A percentile compares a stretch with the other conserved stretches of the same genome.
phyloP scores from a whole-genome alignment of 2,329 filamentous ascomycete genomes.

The Aspergillus awamori region DNA sequence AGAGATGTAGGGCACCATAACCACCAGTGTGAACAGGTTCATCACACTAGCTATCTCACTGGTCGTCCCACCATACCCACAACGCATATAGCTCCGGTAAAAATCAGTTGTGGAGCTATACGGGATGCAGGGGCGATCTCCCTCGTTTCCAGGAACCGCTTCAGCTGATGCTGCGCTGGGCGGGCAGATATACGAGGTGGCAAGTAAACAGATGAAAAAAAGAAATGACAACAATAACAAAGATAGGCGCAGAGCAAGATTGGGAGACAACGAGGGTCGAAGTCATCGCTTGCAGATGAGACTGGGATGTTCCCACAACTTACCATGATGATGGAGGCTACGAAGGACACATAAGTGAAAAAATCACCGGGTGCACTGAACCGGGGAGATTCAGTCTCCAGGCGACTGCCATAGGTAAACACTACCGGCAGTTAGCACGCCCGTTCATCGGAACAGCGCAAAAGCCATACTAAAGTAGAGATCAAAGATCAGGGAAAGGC shows the following conservation, averaged over 20 bases:
- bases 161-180: conserved; percentile 71
- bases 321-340: conserved; percentile 75
- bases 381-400: conserved; percentile 72
- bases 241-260: not conserved
- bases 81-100: conserved; percentile 63
- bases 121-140: conserved; percentile 72
- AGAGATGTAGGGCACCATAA: conserved; percentile 67
- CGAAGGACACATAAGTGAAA: conserved; percentile 77
- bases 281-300: not conserved
- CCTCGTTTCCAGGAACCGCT: conserved; percentile 83
- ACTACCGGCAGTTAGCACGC: conserved; percentile 52
- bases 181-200: conserved; percentile 76
- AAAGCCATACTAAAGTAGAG: conserved; percentile 66
- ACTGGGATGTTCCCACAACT: conserved; percentile 51
- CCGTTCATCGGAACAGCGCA: conserved; percentile 22
- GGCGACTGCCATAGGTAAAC: conserved; percentile 73
- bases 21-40: conserved; percentile 62
- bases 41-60: conserved; percentile 63
- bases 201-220: conserved; percentile 21
- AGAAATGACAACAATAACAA: not conserved
- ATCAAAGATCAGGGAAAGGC: conserved; percentile 67
- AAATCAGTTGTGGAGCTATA: conserved; percentile 62
- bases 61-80: conserved; percentile 76
- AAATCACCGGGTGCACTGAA: conserved; percentile 78
- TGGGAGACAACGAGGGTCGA: too few relatives aligned